Evolutionary conservation across 305 asterid species (phyloP).

Genomic region (Plantago rigida): DNA sequence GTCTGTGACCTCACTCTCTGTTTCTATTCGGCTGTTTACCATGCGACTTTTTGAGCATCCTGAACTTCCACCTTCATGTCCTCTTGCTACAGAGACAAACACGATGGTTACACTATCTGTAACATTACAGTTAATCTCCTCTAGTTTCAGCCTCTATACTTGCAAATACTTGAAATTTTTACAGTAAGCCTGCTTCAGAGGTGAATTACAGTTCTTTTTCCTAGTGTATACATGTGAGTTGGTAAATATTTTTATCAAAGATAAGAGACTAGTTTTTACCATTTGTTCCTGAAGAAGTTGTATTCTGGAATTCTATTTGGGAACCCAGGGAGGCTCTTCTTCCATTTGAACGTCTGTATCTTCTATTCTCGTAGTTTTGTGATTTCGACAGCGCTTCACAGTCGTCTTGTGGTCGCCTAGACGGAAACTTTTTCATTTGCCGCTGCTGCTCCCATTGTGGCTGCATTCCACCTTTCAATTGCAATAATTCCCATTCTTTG

Average conservation of each 20-base stretch:
- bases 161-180: too few relatives aligned
- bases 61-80: conserved; percentile 32
- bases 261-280: conserved; percentile 23
- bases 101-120: not conserved
- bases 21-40: conserved; percentile 24
- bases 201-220: too few relatives aligned
- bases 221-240: too few relatives aligned
- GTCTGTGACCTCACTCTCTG: conserved; percentile 34
- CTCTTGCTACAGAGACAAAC: conserved; percentile 26
- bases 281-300: conserved; percentile 29
- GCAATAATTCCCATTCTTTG: conserved; percentile 37
- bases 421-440: conserved; percentile 34
- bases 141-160: too few relatives aligned
- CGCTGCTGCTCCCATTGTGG: conserved; percentile 33
- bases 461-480: conserved; percentile 31
- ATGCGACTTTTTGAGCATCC: conserved; percentile 34
- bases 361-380: conserved; percentile 36
- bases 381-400: conserved; percentile 32
- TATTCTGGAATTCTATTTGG: conserved; percentile 39
- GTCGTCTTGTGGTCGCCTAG: conserved; percentile 33
- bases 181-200: too few relatives aligned
- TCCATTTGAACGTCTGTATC: conserved; percentile 31
- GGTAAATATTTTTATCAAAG: too few relatives aligned
- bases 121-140: too few relatives aligned
- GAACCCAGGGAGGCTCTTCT: conserved; percentile 61